These are phyloP conservation scores for Penicillium bialowiezense DNA, from an alignment of 495 filamentous ascomycete species.

Conservation along the genomic window DNA sequence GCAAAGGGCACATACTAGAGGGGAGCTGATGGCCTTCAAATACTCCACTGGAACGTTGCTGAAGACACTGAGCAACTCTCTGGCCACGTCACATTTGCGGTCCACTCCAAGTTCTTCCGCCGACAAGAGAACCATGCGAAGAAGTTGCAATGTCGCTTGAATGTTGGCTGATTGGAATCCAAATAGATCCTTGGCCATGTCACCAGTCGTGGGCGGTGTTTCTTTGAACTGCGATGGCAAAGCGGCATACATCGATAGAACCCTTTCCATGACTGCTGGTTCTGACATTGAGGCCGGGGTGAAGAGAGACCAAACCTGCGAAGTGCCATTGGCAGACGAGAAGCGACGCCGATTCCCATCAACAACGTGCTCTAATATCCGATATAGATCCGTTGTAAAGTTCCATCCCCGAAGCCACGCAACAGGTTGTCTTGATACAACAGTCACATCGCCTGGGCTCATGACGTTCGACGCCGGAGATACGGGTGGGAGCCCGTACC, in stretches of 20 bases:
- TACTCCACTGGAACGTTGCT: conserved; percentile 43
- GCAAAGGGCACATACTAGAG: conserved; percentile 30
- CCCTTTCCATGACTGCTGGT: conserved; percentile 35
- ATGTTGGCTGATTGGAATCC: conserved; percentile 56
- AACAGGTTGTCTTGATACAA: conserved; percentile 18
- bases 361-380: conserved; percentile 46
- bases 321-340: conserved; percentile 27
- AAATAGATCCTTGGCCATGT: conserved; percentile 35
- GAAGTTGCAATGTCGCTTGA: conserved; percentile 46
- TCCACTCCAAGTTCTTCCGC: conserved; percentile 39
- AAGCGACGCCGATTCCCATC: conserved; percentile 29
- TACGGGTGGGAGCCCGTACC: conserved; percentile 21
- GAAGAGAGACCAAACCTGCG: conserved; percentile 28
- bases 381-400: conserved; percentile 50
- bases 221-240: conserved; percentile 40
- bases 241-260: conserved; percentile 35
- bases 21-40: conserved; percentile 48
- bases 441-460: conserved; percentile 5
- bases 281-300: conserved; percentile 25
- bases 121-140: conserved; percentile 48
- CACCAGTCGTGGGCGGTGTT: conserved; percentile 28
- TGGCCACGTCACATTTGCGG: conserved; percentile 46
- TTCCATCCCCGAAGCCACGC: conserved; percentile 53
- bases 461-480: conserved; percentile 10
- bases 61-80: conserved; percentile 45